phyloP scores from a whole-genome alignment of 257 asterid genomes.

The Solanum gracilifrons region DNA sequence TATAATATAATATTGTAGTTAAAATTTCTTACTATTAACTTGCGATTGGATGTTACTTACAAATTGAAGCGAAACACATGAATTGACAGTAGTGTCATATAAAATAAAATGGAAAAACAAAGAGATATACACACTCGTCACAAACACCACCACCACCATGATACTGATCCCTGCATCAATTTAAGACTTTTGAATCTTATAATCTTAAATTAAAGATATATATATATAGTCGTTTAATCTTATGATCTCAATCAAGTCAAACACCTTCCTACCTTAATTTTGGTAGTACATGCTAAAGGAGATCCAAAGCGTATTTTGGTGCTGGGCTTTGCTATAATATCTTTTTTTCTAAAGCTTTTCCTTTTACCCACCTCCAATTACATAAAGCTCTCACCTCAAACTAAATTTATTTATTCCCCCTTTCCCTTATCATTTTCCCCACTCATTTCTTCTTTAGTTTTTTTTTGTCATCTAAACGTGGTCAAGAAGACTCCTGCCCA shows the following conservation, averaged over 20 bases:
- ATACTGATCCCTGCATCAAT: no score
- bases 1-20: not conserved
- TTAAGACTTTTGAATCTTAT: no score
- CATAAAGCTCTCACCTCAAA: not conserved
- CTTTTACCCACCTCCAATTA: not conserved
- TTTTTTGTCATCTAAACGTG: not conserved
- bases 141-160: not conserved
- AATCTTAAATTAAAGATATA: no score
- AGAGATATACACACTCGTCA: not conserved
- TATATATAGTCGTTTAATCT: no score
- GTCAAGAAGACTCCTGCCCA: constrained; percentile 4
- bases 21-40: not conserved
- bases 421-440: not conserved
- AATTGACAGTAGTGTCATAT: not conserved
- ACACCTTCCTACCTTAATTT: not conserved
- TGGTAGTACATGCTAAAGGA: not conserved
- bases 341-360: constrained; percentile 3
- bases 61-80: not conserved
- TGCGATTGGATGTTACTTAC: not conserved
- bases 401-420: constrained; percentile 5
- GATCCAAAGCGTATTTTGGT: constrained; percentile 8
- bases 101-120: not conserved
- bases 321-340: not conserved
- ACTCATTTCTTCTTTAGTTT: not conserved
- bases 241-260: not conserved